Base-by-base conservation (phyloP, 176 grass and related monocot species). In the Saccharum officinarum region DNA sequence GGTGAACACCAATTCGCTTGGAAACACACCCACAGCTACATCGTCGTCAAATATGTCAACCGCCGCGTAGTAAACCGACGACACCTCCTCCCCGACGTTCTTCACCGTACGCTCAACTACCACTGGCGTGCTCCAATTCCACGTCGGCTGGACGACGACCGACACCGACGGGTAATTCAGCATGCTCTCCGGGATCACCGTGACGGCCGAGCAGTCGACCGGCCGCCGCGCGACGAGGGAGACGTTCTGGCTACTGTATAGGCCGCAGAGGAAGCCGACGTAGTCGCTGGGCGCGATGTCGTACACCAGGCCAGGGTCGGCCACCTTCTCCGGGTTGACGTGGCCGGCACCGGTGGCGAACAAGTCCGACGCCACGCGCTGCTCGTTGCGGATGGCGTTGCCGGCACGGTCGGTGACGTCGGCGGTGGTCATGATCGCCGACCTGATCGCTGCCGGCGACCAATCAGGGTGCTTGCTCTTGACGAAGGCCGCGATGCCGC, bases 131-230 rank as follows among this genome's bases (percentile, higher is more conserved):
- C 59, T 69, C 31, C 60, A 3, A 25, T 83, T 87, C 67, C 16
- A 61, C 26, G 75, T 3, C 8, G 8, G 18, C 4, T 10, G 63
- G 69, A 82, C 37, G 1, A 0, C 38, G 10, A 86, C 33, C 10
- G 82, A 87, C 16, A 93, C 78, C 41, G 92, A 93, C 2, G 88
- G 88, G 78, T 93, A 88, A 22, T 93, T 93, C 6, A 93, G 85
- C 16, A 45, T 6, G 41, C 8, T 73, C 16, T 39, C 72, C 4
- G 85, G 63, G 42, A 90, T 83, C 79, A 60, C 67, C 42, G 4
- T 22, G 37, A 76, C 33, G 42, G 16, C 15, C 9, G 76, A 88
- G 87, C 88, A 93, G 62, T 90, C 68, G 0, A 88, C 67, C 0
- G 3, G 22, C 1, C 41, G 8, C 10, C 59, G 8, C 59, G 59